Conservation (phyloP, 2,329 filamentous ascomycete species). For the Xylariaceae sp. region DNA sequence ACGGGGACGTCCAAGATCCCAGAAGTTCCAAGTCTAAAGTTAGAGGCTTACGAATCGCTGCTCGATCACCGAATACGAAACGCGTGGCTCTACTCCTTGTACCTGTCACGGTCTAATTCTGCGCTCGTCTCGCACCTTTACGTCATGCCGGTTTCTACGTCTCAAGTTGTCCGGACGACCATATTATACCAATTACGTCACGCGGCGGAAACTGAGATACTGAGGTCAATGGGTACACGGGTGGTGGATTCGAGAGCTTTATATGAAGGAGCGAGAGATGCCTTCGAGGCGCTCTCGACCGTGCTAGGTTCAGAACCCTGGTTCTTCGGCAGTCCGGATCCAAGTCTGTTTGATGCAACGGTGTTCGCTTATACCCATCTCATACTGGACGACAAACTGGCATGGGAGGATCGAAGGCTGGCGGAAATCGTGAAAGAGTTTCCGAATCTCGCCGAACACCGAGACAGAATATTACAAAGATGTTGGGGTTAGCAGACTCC, state of each 20-base stretch:
- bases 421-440: constrained; percentile 58
- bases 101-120: constrained; percentile 72
- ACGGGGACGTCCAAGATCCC: constrained; percentile 46
- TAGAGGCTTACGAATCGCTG: constrained; percentile 78
- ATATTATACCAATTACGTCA: constrained; percentile 68
- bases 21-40: constrained; percentile 56
- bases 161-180: constrained; percentile 62
- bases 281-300: constrained; percentile 50
- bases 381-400: constrained; percentile 65
- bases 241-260: constrained; percentile 45
- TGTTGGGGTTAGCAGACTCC: constrained; percentile 45
- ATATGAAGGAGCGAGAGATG: constrained; percentile 48
- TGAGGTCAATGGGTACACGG: constrained; percentile 54
- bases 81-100: constrained; percentile 87
- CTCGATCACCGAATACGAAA: constrained; percentile 77
- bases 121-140: constrained; percentile 72
- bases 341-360: constrained; percentile 81
- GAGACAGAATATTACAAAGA: constrained; percentile 55
- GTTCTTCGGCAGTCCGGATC: constrained; percentile 55
- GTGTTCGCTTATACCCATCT: constrained; percentile 90
- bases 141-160: constrained; percentile 63
- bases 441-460: constrained; percentile 67
- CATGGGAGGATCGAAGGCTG: constrained; percentile 67
- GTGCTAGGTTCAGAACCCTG: constrained; percentile 46
- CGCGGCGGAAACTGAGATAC: constrained; percentile 75